Conservation (phyloP, 1,284 basidiomycete species). For the Xerocomus amazonicus region DNA sequence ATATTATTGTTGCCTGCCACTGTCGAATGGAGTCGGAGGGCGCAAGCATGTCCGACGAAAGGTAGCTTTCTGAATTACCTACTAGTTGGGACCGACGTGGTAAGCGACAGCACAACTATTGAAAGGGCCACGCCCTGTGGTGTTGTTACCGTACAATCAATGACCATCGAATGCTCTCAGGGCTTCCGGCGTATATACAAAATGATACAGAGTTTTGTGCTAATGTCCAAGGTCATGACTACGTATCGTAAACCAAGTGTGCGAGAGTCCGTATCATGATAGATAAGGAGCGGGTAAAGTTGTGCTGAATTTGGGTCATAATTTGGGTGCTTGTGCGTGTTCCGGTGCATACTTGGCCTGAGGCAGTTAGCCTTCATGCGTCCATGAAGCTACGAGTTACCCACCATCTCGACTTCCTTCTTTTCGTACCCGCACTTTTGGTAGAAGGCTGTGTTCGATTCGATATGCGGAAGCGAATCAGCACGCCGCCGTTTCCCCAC, state of each 20-base stretch:
- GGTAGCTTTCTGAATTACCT: no score
- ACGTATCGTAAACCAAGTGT: constrained; percentile 7
- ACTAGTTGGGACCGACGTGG: no score
- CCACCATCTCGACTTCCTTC: constrained; percentile 89
- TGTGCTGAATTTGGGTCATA: constrained; percentile 21
- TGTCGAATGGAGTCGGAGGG: no score
- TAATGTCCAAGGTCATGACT: constrained; percentile 12
- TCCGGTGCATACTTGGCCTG: constrained; percentile 55
- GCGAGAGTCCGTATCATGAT: constrained; percentile 6
- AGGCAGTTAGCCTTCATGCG: constrained; percentile 1
- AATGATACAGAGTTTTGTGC: constrained; percentile 20
- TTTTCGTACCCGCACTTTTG: constrained; percentile 90
- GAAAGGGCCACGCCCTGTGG: no score
- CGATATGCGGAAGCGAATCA: constrained; percentile 2
- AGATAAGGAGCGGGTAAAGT: constrained; percentile 1
- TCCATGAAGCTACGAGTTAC: neutral
- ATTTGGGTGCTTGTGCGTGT: constrained; percentile 37
- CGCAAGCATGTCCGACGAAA: no score
- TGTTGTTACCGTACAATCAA: no score
- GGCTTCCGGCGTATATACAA: neutral
- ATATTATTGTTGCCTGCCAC: no score
- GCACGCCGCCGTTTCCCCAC: constrained; percentile 13
- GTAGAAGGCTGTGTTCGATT: constrained; percentile 79
- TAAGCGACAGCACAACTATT: no score
- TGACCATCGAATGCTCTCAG: no score